Evolutionary conservation across 768 basidiomycete genomes (phyloP), one percentile per base, ranked within the genome.

Genomic region (Amanita exitialis): DNA sequence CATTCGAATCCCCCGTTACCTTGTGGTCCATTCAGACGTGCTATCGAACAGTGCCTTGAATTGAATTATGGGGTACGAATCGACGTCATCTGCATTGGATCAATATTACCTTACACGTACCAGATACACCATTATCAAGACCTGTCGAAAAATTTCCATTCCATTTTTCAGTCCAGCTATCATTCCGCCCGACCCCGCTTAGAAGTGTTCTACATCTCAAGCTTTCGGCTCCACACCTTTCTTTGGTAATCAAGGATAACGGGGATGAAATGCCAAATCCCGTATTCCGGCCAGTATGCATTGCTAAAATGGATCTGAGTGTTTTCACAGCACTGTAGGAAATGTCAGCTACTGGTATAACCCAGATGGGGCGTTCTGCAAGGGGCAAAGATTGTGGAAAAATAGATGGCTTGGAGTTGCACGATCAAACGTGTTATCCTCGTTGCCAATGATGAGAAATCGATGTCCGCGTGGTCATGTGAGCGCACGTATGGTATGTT

Each of bases 211-310:
- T 48, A 48, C 21, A 15, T 15, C 47, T 38, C 18, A 20, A 28
- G 12, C 42, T 49, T 42, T 42, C 39, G 36, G 56, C 60, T 62
- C 84, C 85, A 89, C 4, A 75, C 64, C 62, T 86, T 87, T 42
- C 80, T 78, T 64, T 99, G 95, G 66, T 84, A 98, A 47, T 88
- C 83, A 38, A 98, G 70, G 16, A 99, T 66, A 47, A 98, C 82
- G 1, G 92, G 90, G 20, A 96, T 64, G 58, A 99, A 80, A 57
- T 98, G 89, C 51, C 78, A 72, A 2, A 97, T 62, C 4, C 92
- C 88, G 60, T 96, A 95, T 49, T 93, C 85, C 0, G 96, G 96
- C 96, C 96, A 99, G 60, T 85, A 92, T 0, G 80, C 78, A 12
- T 79, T 69, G 16, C 82, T 76, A 64, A 96, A 93, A 60, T 97